Conservation (phyloP, 2,329 filamentous ascomycete genomes). For the Verticillium albo-atrum region DNA sequence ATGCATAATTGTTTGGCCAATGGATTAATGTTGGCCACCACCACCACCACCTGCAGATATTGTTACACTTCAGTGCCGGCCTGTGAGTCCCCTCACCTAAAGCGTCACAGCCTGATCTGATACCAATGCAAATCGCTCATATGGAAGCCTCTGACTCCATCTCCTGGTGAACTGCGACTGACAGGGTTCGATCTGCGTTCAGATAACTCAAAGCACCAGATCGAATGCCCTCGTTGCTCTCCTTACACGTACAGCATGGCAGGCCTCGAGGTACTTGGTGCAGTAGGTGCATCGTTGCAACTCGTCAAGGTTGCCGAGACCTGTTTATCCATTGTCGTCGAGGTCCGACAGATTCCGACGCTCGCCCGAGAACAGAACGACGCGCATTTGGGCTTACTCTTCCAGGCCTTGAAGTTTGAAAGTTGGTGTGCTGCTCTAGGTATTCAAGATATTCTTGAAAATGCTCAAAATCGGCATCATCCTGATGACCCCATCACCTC, state of each 20-base stretch:
- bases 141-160: not conserved
- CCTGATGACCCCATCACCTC: too few species aligned
- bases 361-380: not conserved
- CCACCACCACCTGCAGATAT: too few species aligned
- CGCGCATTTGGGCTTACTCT: not conserved
- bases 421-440: not conserved
- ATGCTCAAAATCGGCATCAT: too few species aligned
- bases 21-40: too few species aligned
- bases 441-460: not conserved
- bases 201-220: too few species aligned
- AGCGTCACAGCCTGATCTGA: too few species aligned
- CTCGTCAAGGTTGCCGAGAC: not conserved
- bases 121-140: too few species aligned
- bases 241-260: not conserved
- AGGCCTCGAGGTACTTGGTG: not conserved
- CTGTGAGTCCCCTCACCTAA: too few species aligned
- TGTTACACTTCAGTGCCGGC: too few species aligned
- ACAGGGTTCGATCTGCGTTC: too few species aligned
- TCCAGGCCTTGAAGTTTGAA: not conserved
- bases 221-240: not conserved
- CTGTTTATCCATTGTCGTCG: not conserved
- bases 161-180: too few species aligned
- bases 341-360: not conserved
- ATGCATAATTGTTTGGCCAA: too few species aligned
- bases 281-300: not conserved